Base-by-base conservation (phyloP, 768 basidiomycete genomes). In the Trametes meyenii region DNA sequence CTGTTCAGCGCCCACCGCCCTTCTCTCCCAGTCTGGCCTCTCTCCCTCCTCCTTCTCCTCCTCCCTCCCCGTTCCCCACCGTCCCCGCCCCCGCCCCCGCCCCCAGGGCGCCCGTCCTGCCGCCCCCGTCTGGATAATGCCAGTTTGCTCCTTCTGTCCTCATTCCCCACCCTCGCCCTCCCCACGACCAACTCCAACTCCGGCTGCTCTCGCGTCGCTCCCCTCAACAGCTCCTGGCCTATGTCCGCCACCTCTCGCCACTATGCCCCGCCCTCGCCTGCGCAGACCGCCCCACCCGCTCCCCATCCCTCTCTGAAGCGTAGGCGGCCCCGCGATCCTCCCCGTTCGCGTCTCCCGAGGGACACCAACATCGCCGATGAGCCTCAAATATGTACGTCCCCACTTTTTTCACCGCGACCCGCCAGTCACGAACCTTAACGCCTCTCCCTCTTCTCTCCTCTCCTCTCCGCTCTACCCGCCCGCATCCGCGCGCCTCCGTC, bases 51-150 rank as follows among this genome's bases (percentile, higher is more conserved):
- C 65, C 62, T 62, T 60, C 68, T 64, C 62, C 68, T 43, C 58
- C 69, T 66, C 66, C 69, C 63, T 38, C 36, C n/a, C 21, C n/a
- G 48, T 43, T 38, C 29, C 8, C 29, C 29, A 33, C 8, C 29
- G 29, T 33, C 29, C 29, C 29, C 29, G 29, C 29, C 29, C 29
- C 29, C 29, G 29, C 29, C 29, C 29, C 21, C 55, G 40, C 38
- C 56, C 60, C 57, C 58, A 60, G 60, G 58, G 54, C 66, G 35
- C 53, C 42, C 55, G 45, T 38, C 58, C 44, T 60, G 67, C 64
- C 55, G 55, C 60, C 60, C 66, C 62, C 66, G 63, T 65, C 68
- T 64, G 69, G 72, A 72, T 69, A 70, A 74, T 74, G 73, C 71
- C 50, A 69, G 62, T 71, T 69, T 66, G 70, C 67, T 56, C 61